A percentile compares a stretch with the other conserved stretches of the same genome.
Evolutionary conservation across 257 asterid species (phyloP).

Genomic region (Haberlea rhodopensis): DNA sequence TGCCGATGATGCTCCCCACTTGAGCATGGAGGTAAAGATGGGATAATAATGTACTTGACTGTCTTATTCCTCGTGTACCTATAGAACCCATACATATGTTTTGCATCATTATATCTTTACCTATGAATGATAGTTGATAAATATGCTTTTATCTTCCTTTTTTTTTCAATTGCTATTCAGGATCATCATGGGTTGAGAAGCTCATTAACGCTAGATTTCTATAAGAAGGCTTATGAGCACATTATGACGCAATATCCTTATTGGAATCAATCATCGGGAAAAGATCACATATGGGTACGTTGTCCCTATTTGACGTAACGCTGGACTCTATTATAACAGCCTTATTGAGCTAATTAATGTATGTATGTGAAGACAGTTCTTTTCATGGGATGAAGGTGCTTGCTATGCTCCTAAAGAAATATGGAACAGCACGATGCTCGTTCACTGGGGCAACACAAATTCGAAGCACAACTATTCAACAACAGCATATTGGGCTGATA

Average conservation of each 20-base stretch:
- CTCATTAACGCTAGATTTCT: conserved; percentile 77
- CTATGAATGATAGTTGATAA: too few relatives aligned
- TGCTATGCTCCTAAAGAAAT: conserved; percentile 99
- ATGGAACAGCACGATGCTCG: conserved; percentile 97
- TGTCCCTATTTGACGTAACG: not conserved
- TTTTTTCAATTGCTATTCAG: conserved; percentile 42
- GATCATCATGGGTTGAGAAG: conserved; percentile 79
- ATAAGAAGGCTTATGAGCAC: conserved; percentile 80
- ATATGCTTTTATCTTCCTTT: conserved; percentile 8
- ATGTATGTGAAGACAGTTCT: conserved; percentile 61
- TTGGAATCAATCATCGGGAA: conserved; percentile 90
- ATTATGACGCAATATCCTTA: conserved; percentile 60
- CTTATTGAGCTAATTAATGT: conserved; percentile 22
- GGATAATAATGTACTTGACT: conserved; percentile 1
- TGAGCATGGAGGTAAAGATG: conserved; percentile 77
- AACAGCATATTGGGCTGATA: conserved; percentile 89
- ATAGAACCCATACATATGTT: not conserved
- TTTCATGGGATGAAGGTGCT: conserved; percentile 99
- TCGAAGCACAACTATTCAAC: conserved; percentile 86
- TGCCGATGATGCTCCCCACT: conserved; percentile 97
- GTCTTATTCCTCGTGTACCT: conserved; percentile 2
- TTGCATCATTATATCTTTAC: not conserved
- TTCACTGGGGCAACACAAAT: conserved; percentile 98
- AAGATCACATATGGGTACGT: conserved; percentile 95
- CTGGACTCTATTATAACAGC: not conserved